Evolutionary conservation across 345 rosid species (phyloP).

Genomic region (Theobroma cacao): DNA sequence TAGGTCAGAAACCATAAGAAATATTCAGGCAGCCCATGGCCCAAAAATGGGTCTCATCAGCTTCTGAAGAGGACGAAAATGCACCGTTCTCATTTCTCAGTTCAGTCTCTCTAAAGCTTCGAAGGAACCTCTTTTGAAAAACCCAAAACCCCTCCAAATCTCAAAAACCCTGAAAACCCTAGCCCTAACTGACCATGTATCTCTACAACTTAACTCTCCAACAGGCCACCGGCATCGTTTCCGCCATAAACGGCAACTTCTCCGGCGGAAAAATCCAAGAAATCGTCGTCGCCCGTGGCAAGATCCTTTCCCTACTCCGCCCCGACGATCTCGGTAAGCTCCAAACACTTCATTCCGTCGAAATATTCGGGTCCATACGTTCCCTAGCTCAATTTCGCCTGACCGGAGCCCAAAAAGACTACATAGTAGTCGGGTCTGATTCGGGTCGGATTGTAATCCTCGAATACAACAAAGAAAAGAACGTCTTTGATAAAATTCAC

Average conservation of each 20-base stretch:
- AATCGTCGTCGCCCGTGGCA: constrained; percentile 94
- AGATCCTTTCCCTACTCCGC: constrained; percentile 89
- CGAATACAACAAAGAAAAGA: constrained; percentile 83
- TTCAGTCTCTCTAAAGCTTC: background rate
- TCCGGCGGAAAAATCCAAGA: constrained; percentile 90
- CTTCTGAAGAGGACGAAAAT: background rate
- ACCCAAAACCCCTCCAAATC: constrained; percentile 13
- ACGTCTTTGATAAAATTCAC: constrained; percentile 82
- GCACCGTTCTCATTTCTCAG: background rate
- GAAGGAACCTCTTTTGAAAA: background rate
- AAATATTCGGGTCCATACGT: constrained; percentile 87
- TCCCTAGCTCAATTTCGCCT: constrained; percentile 86
- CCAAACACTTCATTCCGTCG: constrained; percentile 84
- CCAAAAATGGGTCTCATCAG: background rate
- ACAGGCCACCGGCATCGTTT: constrained; percentile 79
- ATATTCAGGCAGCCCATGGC: background rate
- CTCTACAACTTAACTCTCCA: constrained; percentile 93
- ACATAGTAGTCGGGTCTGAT: constrained; percentile 93
- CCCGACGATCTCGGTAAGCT: constrained; percentile 91
- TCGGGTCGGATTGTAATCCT: constrained; percentile 93
- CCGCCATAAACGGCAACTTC: constrained; percentile 93
- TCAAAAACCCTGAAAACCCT: background rate
- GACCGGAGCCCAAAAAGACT: constrained; percentile 92
- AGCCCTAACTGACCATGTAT: constrained; percentile 50
- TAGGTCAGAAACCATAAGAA: too few relatives aligned